phyloP scores from a whole-genome alignment of 148 eudicot genomes.

The Selenicereus undatus region DNA sequence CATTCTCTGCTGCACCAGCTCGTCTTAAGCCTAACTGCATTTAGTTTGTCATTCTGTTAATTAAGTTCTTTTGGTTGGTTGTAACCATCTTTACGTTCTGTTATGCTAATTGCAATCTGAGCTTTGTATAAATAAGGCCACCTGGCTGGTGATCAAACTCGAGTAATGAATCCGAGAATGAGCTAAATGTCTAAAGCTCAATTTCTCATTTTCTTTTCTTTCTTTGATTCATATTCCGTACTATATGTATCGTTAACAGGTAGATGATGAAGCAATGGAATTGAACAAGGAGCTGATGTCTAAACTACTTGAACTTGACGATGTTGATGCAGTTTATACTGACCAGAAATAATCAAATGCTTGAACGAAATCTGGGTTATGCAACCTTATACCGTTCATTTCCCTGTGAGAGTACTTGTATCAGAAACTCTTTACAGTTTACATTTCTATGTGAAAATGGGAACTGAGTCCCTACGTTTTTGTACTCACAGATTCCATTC shows the following conservation, averaged over 20 bases:
- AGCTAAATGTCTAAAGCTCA: no score
- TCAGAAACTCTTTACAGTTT: neutral
- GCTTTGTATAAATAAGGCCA: no score
- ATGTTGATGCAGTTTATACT: constrained; percentile 90
- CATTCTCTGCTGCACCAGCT: no score
- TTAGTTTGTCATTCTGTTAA: no score
- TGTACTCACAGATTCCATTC: neutral
- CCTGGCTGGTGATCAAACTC: no score
- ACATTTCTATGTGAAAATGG: neutral
- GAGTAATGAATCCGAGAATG: no score
- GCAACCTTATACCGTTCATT: neutral
- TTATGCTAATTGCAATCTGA: no score
- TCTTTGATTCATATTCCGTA: no score
- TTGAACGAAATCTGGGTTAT: neutral
- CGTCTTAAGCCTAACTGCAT: no score
- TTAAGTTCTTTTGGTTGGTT: no score
- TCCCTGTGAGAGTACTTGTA: neutral
- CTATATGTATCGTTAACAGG: constrained; percentile 39
- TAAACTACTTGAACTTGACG: constrained; percentile 87
- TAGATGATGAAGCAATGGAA: constrained; percentile 91
- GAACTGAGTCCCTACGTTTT: neutral
- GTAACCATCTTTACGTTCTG: no score
- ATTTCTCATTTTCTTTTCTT: no score
- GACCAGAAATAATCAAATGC: constrained; percentile 58
- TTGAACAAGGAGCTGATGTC: constrained; percentile 93